Conservation (phyloP, 73 alveolate genomes). For the Tetrahymena thermophila region DNA sequence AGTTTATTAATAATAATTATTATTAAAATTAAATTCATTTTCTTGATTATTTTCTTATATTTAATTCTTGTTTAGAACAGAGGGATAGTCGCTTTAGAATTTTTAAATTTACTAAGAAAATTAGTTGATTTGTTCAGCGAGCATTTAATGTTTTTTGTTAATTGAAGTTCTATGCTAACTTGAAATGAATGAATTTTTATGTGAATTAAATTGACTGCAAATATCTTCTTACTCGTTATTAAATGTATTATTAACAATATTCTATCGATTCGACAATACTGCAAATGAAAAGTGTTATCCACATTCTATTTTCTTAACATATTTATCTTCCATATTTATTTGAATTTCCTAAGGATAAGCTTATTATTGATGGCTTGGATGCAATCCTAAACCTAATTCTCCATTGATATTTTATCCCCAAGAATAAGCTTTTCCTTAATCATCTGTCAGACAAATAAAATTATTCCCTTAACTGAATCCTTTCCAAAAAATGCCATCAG, state of each 20-base stretch:
- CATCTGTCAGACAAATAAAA: background rate
- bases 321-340: background rate
- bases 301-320: background rate
- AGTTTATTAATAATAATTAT: no score
- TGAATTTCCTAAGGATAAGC: background rate
- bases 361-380: background rate
- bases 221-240: background rate
- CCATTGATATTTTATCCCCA: background rate
- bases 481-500: background rate
- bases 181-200: background rate
- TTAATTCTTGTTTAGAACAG: background rate
- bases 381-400: background rate
- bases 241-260: background rate
- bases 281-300: background rate
- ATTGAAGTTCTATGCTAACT: background rate
- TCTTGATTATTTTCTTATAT: background rate
- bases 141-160: background rate
- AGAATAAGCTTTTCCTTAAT: background rate
- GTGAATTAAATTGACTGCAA: background rate
- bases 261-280: background rate
- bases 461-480: background rate
- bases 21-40: no score
- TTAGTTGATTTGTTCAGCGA: background rate
- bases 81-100: background rate
- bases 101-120: background rate